Evolutionary conservation across 1,139 yeast genomes (phyloP), one percentile per base, ranked within the genome.

Genomic region (Suhomyces coccinellae): DNA sequence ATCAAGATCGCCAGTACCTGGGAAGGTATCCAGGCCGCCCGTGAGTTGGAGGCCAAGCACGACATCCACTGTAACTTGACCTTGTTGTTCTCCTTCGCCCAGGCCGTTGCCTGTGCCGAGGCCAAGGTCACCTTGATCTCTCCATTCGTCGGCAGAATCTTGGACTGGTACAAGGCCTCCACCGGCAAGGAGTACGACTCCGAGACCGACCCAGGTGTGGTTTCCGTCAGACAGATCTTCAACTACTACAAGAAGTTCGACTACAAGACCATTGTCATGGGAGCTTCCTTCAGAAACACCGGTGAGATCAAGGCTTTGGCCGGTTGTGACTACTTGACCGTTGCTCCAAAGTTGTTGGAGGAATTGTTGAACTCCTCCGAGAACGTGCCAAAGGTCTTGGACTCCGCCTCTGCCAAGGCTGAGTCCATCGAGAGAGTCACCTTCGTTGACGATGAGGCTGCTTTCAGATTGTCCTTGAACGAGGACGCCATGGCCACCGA

Each of bases 1-100:
- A 95, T 93, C 74, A 93, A 93, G 83, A 82, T 95, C 61, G 99
- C 99, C 52, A 87, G 98, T 53, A 93, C 99, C 57, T 93, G 95
- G 89, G 99, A 93, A 77, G 99, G 99, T 80, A 93, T 93, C 69
- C 97, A 89, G 75, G 99, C 99, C 60, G 99, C 99, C 50, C 83
- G 85, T 69, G 96, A 87, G 71, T 82, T 95, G 69, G 99, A 95
- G 78, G 70, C 84, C 56, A 83, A 93, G 73, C 80, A 93, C 77
- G 90, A 83, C 46, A 82, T 93, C 62, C 99, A 93, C 85, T 83
- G 88, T 77, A 93, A 93, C 83, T 81, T 93, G 80, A 95, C 99
- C 50, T 79, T 93, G 61, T 80, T 95, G 66, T 93, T 93, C 84
- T 87, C 97, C 39, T 88, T 89, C 64, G 88, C 83, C 50, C 99